Evolutionary conservation across 495 filamentous ascomycete species (phyloP).

Genomic region (Trichoderma virens): DNA sequence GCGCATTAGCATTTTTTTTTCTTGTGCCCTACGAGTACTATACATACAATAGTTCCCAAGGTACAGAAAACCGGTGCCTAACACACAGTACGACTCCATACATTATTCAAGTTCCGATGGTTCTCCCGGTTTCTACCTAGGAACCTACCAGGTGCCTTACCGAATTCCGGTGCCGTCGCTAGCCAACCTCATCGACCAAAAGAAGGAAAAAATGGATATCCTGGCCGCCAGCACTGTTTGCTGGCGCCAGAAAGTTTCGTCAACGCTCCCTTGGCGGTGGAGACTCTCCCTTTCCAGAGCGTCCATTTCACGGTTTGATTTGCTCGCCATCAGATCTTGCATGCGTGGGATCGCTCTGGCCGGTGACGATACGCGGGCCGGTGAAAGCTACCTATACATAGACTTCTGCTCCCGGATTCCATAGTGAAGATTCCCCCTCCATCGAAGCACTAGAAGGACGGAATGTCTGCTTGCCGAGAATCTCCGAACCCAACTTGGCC

Average conservation of each 20-base stretch:
- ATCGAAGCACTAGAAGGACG: too few relatives aligned
- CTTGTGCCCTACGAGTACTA: too few relatives aligned
- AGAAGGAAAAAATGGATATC: neutral
- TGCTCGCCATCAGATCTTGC: neutral
- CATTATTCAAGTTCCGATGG: too few relatives aligned
- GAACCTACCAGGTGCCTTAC: neutral
- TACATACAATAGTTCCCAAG: neutral
- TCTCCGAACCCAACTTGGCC: too few relatives aligned
- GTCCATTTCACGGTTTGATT: neutral
- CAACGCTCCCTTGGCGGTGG: neutral
- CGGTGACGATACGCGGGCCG: neutral
- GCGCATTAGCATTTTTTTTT: neutral
- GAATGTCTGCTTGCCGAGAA: too few relatives aligned
- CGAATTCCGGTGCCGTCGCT: neutral
- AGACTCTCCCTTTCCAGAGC: neutral
- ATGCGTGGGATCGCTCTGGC: neutral
- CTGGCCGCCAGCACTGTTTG: neutral
- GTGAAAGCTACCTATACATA: neutral
- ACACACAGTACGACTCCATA: too few relatives aligned
- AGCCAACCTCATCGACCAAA: neutral
- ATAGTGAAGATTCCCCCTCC: too few relatives aligned
- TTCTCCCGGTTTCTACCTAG: neutral
- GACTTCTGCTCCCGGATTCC: too few relatives aligned
- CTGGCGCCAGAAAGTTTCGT: neutral
- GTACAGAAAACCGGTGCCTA: neutral